These are phyloP conservation scores for Mortierella sp. DNA, from an alignment of 371 early-diverging fungal genomes.

Conservation along the genomic window DNA sequence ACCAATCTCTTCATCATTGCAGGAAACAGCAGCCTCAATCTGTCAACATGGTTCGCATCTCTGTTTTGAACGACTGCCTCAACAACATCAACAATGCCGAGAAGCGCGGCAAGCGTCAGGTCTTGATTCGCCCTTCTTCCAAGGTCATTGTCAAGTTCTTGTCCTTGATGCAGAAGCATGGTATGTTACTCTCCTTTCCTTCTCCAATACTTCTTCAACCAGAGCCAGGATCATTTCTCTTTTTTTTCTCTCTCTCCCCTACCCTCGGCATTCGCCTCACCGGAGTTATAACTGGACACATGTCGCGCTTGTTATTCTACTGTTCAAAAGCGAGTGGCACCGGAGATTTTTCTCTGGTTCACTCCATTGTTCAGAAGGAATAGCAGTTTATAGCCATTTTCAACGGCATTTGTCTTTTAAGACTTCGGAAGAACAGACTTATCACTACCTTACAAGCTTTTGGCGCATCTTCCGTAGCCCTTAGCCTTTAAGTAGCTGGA, in stretches of 20 bases:
- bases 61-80: conserved; percentile 95
- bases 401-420: conserved; percentile 74
- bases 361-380: conserved; percentile 6
- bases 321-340: no score
- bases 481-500: conserved; percentile 52
- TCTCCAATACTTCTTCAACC: neutral
- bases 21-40: conserved; percentile 1
- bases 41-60: conserved; percentile 83
- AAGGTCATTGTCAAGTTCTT: conserved; percentile 99
- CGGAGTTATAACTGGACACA: conserved; percentile 80
- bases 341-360: conserved; percentile 19
- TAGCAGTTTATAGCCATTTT: conserved; percentile 19
- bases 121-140: conserved; percentile 95
- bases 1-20: conserved; percentile 14
- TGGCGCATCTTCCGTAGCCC: conserved; percentile 50
- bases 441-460: conserved; percentile 59
- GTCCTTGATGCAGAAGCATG: conserved; percentile 99
- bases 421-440: conserved; percentile 70
- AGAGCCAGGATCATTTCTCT: neutral
- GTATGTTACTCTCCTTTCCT: conserved; percentile 58
- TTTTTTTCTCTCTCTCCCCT: conserved; percentile 9
- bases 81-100: conserved; percentile 99
- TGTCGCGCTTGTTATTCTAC: conserved; percentile 42
- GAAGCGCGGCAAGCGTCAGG: conserved; percentile 98
- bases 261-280: conserved; percentile 22